A percentile compares a stretch with the other conserved stretches of the same genome.
Conservation (phyloP, 148 eudicot genomes). For the Chenopodium suecicum region DNA sequence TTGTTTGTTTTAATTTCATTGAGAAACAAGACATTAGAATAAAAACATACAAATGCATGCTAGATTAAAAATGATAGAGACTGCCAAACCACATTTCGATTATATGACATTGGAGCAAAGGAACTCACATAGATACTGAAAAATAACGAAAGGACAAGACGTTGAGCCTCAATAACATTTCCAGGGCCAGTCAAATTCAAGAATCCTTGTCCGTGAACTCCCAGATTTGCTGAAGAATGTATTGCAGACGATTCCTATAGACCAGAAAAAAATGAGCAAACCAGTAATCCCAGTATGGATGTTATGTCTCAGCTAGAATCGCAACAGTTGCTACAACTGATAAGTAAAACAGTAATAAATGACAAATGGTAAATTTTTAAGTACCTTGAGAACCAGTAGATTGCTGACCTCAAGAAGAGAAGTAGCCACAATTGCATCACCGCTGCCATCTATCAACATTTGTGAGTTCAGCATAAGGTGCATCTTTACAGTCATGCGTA, state of each 20-base stretch:
- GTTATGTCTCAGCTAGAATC: neutral
- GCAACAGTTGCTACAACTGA: neutral
- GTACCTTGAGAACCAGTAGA: constrained; percentile 87
- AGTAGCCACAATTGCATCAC: constrained; percentile 69
- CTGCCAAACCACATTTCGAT: neutral
- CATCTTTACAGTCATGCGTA: constrained; percentile 94
- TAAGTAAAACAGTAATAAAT: neutral
- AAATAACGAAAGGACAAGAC: constrained; percentile 78
- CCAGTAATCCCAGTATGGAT: neutral
- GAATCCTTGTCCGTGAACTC: constrained; percentile 94
- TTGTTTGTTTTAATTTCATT: neutral
- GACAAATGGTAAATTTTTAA: constrained; percentile 8
- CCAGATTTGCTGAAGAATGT: constrained; percentile 86
- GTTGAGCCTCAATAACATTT: constrained; percentile 93
- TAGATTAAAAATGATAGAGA: neutral
- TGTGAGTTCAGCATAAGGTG: constrained; percentile 91
- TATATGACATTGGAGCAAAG: constrained; percentile 13
- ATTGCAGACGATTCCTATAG: constrained; percentile 79
- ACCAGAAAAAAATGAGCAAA: constrained; percentile 18
- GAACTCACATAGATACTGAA: constrained; percentile 76
- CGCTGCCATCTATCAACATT: constrained; percentile 74
- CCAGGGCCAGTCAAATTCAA: constrained; percentile 91
- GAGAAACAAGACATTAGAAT: too few relatives aligned
- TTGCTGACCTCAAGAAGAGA: constrained; percentile 96
- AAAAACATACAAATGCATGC: neutral